A percentile compares a stretch with the other conserved stretches of the same genome.
Evolutionary conservation across 176 grass and related monocot species (phyloP).

Genomic region (Avena eriantha): DNA sequence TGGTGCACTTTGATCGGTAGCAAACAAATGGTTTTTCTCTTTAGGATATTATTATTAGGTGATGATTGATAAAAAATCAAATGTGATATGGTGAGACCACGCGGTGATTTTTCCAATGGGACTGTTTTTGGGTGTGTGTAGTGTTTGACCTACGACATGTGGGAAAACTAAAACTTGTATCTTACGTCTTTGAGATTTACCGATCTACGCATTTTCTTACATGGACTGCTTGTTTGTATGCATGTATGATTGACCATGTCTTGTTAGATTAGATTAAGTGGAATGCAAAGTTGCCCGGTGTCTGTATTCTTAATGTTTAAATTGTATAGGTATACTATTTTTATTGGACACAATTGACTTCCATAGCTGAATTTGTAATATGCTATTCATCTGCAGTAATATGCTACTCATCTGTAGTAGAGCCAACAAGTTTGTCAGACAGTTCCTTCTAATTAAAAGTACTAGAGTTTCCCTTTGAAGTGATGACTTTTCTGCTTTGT

Average conservation of each 20-base stretch:
- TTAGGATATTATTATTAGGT: not conserved
- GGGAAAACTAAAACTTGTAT: not conserved
- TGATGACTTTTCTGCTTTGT: too few relatives aligned
- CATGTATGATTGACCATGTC: not conserved
- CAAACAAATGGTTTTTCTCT: constrained; percentile 1
- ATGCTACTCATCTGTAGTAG: not conserved
- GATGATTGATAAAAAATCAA: not conserved
- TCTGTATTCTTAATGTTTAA: constrained; percentile 15
- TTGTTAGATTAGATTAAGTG: not conserved
- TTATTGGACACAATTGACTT: constrained; percentile 24
- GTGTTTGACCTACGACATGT: too few relatives aligned
- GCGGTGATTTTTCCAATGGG: too few relatives aligned
- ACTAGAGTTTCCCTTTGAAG: too few relatives aligned
- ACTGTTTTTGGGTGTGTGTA: too few relatives aligned
- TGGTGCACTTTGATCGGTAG: not conserved
- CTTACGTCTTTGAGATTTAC: not conserved
- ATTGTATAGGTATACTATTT: not conserved
- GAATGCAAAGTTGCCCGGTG: constrained; percentile 13
- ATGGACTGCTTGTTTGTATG: not conserved
- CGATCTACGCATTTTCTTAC: not conserved
- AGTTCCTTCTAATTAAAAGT: too few relatives aligned
- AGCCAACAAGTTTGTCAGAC: too few relatives aligned
- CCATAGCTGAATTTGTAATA: constrained; percentile 12
- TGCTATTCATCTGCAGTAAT: constrained; percentile 45
- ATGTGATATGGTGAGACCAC: too few relatives aligned